phyloP scores from a whole-genome alignment of 2,329 filamentous ascomycete species.

The Xylaria sp. region DNA sequence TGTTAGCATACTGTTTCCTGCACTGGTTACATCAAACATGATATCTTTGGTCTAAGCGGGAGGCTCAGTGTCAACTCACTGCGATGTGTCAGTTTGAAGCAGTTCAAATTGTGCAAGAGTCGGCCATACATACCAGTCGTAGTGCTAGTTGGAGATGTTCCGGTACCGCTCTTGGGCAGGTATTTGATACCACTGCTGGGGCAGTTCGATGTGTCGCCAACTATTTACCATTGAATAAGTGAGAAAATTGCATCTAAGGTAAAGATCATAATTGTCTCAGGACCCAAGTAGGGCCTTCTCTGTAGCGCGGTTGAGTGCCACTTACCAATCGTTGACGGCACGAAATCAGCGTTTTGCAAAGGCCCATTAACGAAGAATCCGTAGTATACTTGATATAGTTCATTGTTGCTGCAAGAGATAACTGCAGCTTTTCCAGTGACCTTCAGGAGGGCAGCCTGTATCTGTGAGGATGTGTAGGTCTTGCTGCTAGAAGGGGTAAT shows the following conservation, averaged over 20 bases:
- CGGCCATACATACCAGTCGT: slow-evolving; percentile 41
- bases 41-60: neutral
- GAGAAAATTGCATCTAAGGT: slow-evolving; percentile 1
- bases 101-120: neutral
- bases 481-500: slow-evolving; percentile 63
- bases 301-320: neutral
- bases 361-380: slow-evolving; percentile 71
- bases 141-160: slow-evolving; percentile 45
- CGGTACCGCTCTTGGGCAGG: slow-evolving; percentile 62
- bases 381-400: slow-evolving; percentile 68
- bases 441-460: slow-evolving; percentile 67
- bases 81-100: slow-evolving; percentile 6
- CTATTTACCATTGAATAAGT: slow-evolving; percentile 54
- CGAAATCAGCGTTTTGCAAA: slow-evolving; percentile 69
- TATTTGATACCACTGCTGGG: slow-evolving; percentile 72
- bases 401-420: slow-evolving; percentile 63
- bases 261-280: neutral
- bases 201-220: slow-evolving; percentile 69
- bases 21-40: slow-evolving; percentile 3
- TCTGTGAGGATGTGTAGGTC: slow-evolving; percentile 69
- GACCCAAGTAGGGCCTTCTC: neutral
- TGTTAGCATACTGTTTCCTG: neutral
- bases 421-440: slow-evolving; percentile 64
- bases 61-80: slow-evolving; percentile 20
- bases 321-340: slow-evolving; percentile 55